A percentile compares a stretch with the other conserved stretches of the same genome.
Evolutionary conservation across 192 early-diverging fungal species (phyloP).

Genomic region (Coemansia sp.): DNA sequence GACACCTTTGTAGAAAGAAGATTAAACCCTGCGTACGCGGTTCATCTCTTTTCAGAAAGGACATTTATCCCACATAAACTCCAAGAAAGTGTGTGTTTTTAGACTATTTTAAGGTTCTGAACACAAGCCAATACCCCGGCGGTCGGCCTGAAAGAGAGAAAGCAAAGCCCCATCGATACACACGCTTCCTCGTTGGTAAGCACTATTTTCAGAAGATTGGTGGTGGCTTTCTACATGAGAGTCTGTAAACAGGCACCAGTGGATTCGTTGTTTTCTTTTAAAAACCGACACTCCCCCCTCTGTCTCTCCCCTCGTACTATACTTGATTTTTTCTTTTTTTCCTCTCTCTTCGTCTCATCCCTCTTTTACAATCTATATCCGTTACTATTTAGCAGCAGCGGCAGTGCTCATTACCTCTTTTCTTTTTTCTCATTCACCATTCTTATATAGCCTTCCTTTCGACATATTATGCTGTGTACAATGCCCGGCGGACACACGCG

Average conservation of each 20-base stretch:
- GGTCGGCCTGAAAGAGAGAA: not conserved
- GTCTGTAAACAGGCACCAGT: too few species aligned
- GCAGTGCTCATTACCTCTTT: not conserved
- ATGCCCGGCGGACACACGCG: conserved; percentile 42
- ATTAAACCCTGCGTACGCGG: not conserved
- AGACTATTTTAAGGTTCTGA: not conserved
- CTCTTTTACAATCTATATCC: too few species aligned
- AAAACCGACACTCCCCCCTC: too few species aligned
- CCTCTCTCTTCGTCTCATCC: too few species aligned
- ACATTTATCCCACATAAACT: not conserved
- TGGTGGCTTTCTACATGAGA: too few species aligned
- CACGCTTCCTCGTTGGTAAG: too few species aligned
- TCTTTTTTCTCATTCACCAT: not conserved
- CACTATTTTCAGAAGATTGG: too few species aligned
- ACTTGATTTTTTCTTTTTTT: too few species aligned
- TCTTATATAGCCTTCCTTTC: not conserved
- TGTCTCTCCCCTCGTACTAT: too few species aligned
- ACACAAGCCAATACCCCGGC: not conserved
- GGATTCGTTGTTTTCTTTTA: too few species aligned
- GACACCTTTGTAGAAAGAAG: not conserved
- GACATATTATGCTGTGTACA: conserved; percentile 18
- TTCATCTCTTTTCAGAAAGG: not conserved
- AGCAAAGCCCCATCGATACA: too few species aligned
- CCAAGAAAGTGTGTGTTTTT: not conserved
- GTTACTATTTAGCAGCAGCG: too few species aligned